Percentiles rank a stretch among this genome's conserved stretches.
Evolutionary conservation across 2,329 filamentous ascomycete genomes (phyloP).

Genomic region (Verticillium zaregamsianum): DNA sequence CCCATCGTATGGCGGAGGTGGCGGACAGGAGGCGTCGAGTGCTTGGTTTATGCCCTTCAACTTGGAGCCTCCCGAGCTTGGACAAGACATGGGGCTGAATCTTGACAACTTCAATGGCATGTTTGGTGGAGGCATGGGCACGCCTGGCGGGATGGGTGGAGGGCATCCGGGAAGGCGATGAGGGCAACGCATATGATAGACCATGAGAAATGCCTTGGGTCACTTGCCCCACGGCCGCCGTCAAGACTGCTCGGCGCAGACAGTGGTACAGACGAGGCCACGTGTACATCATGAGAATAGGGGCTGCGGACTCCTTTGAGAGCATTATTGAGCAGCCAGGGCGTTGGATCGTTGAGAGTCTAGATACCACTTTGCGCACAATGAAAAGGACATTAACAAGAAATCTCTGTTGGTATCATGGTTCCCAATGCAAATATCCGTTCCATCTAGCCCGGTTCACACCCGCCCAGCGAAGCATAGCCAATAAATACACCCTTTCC

Average conservation of each 20-base stretch:
- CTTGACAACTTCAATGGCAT: conserved; percentile 47
- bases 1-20: conserved; percentile 5
- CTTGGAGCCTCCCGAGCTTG: conserved; percentile 68
- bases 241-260: neutral
- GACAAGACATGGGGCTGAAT: conserved; percentile 40
- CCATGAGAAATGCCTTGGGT: too few relatives aligned
- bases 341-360: neutral
- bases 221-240: neutral
- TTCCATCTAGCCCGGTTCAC: neutral
- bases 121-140: conserved; percentile 27
- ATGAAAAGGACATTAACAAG: neutral
- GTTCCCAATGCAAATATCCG: neutral
- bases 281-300: neutral
- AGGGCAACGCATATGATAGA: neutral
- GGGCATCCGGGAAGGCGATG: neutral
- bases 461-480: neutral
- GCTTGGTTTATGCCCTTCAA: conserved; percentile 96
- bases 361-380: neutral
- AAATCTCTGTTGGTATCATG: neutral
- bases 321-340: neutral
- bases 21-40: conserved; percentile 47
- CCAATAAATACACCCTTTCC: neutral
- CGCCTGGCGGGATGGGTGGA: conserved; percentile 20
- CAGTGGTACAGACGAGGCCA: neutral
- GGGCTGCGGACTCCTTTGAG: neutral